Base-by-base conservation (phyloP, 345 rosid genomes). In the Garcia nutans region DNA sequence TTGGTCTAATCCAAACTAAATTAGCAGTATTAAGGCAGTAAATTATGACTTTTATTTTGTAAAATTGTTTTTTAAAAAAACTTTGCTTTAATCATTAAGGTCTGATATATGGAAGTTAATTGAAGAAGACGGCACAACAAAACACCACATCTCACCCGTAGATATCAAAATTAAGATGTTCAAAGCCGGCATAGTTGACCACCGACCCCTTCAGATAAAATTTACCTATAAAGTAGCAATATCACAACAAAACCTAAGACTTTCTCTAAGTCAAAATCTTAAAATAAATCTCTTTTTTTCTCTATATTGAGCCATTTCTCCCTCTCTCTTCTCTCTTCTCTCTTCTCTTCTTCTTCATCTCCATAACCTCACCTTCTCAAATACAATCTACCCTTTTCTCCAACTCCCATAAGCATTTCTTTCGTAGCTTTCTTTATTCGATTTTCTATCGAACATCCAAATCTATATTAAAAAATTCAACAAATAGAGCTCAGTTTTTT, bases 161-260 rank as follows among this genome's bases (percentile, higher is more conserved):
- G 50, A 47, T 10, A 37, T 37, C 41, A 37, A 37, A 37, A 55
- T 28, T 28, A 28, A 1, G 50, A 76, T 33, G 65, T 68, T 78
- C 82, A 86, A 84, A 73, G 90, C 90, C 90, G 89, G 72, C 85
- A 78, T 78, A 44, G 83, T 77, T 88, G 94, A 90, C 94, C 87
- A 87, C 84, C 82, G 82, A 79, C 78, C 87, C 58, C 77, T 26
- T 26, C 42, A 9, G 17, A 76, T 63, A 71, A 67, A 3, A 9
- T 28, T 1, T 28, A 15, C 26, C 42, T 31, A 23, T 9, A 10
- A 52, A 62, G 24, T 22, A 61, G 37, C 70, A 72, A 60, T 2
- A 58, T 3, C 10, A 10, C 10, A 3, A 23, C 6, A 24, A 65
- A 80, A 76, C 75, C 80, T 77, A 71, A 65, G 78, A 74, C 86